phyloP scores from a whole-genome alignment of 2,329 filamentous ascomycete genomes.

The Helicocarpus griseus region DNA sequence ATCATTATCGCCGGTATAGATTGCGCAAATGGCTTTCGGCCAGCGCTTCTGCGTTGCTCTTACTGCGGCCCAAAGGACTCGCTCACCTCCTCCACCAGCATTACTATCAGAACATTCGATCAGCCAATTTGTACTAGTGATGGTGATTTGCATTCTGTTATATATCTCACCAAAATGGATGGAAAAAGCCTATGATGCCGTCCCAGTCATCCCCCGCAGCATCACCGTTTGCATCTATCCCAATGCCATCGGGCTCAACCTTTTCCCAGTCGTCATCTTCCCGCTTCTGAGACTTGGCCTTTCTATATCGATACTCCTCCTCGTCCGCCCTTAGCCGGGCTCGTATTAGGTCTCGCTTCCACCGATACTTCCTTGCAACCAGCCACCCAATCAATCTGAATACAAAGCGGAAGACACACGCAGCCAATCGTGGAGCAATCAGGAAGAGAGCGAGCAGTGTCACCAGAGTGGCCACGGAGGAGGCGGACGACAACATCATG shows the following conservation, averaged over 20 bases:
- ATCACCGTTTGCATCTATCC: slow-evolving; percentile 35
- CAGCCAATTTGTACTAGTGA: not conserved
- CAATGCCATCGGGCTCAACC: slow-evolving; percentile 46
- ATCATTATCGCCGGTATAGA: slow-evolving; percentile 94
- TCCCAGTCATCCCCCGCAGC: slow-evolving; percentile 55
- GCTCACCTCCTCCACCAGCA: slow-evolving; percentile 88
- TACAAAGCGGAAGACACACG: slow-evolving; percentile 23
- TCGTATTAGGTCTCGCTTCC: slow-evolving; percentile 48
- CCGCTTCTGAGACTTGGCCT: slow-evolving; percentile 20
- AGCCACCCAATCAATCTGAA: slow-evolving; percentile 48
- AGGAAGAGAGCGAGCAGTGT: slow-evolving; percentile 24
- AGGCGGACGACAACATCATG: slow-evolving; percentile 18
- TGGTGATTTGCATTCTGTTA: slow-evolving; percentile 5
- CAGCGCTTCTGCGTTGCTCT: slow-evolving; percentile 80
- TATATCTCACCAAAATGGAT: slow-evolving; percentile 74
- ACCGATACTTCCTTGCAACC: slow-evolving; percentile 54
- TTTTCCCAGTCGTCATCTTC: slow-evolving; percentile 63
- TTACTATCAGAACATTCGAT: slow-evolving; percentile 49
- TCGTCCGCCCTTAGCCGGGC: slow-evolving; percentile 37
- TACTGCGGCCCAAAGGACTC: slow-evolving; percentile 93
- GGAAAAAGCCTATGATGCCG: slow-evolving; percentile 90
- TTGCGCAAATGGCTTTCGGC: slow-evolving; percentile 78
- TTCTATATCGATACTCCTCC: slow-evolving; percentile 23
- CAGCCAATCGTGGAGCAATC: slow-evolving; percentile 26
- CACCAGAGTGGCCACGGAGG: slow-evolving; percentile 23